Evolutionary conservation across 2,329 filamentous ascomycete genomes (phyloP), one percentile per base, ranked within the genome.

Genomic region (Monosporascus sp.): DNA sequence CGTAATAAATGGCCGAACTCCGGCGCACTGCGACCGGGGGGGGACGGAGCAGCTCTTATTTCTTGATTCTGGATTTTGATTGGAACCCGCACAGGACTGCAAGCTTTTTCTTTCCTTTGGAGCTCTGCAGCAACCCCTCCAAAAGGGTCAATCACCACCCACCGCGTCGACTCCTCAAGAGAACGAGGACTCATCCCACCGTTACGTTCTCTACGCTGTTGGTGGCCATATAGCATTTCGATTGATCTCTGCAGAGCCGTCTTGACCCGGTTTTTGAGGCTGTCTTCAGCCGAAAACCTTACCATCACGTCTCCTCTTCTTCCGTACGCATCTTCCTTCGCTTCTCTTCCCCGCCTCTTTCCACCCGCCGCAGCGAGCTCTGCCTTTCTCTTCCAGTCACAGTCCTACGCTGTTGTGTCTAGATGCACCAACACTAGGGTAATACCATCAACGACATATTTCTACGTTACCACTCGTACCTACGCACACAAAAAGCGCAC

Each of bases 281-380:
- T 77, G 72, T 69, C 57, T 48, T 41, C 70, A 70, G 74, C 73
- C 73, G 14, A 46, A 60, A 60, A 63, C 64, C 58, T 63, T 58
- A 62, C 67, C 72, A 74, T 59, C 69, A 78, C 74, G 76, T 74
- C 74, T 70, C 70, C 68, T 60, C 65, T 69, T 55, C 64, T 68
- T 60, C 63, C 62, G 57, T 56, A 59, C 63, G 61, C 66, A 56
- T 63, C 64, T 61, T 65, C 74, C 64, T 83, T 83, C 78, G 65
- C 75, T 85, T 83, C 81, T 80, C 60, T 71, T 58, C 65, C 70
- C 61, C 72, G 69, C 68, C 67, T 71, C 68, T 74, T 81, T 73
- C 70, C 71, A 68, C 73, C 74, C 67, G 69, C 75, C 74, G 84
- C 84, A 86, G 84, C 84, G 77, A 82, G 85, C 75, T 78, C 84